These are phyloP conservation scores for Spathaspora sp. DNA, from an alignment of 805 yeast genomes.

Conservation along the genomic window DNA sequence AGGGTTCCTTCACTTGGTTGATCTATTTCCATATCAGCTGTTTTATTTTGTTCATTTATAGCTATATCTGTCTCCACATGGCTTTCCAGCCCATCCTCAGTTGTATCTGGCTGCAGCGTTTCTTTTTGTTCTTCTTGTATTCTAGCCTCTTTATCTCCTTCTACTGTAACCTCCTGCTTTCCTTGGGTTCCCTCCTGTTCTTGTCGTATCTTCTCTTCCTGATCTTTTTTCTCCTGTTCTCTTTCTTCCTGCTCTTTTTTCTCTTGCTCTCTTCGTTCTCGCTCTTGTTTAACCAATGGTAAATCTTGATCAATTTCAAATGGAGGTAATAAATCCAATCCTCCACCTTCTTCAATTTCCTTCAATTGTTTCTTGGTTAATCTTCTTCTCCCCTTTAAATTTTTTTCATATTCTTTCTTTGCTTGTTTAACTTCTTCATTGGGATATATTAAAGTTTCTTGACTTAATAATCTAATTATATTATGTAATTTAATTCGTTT, in stretches of 20 bases:
- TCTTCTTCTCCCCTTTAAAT: slow-evolving; percentile 31
- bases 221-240: slow-evolving; percentile 1
- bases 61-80: too few relatives aligned
- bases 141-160: too few relatives aligned
- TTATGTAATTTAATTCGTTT: slow-evolving; percentile 59
- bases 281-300: slow-evolving; percentile 24
- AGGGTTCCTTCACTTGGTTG: neutral
- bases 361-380: slow-evolving; percentile 43
- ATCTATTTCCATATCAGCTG: neutral
- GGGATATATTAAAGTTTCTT: slow-evolving; percentile 55
- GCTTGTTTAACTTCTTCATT: slow-evolving; percentile 55
- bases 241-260: slow-evolving; percentile 10
- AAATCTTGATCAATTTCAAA: slow-evolving; percentile 27
- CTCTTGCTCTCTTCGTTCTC: slow-evolving; percentile 14
- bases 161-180: neutral
- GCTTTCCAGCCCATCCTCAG: too few relatives aligned
- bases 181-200: neutral
- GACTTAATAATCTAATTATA: slow-evolving; percentile 51
- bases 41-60: too few relatives aligned
- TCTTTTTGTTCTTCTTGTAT: neutral
- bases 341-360: slow-evolving; percentile 20
- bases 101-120: neutral
- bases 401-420: slow-evolving; percentile 34
- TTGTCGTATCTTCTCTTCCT: neutral
- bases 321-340: slow-evolving; percentile 20